Percentiles rank a stretch among this genome's conserved stretches.
Conservation (phyloP, 306 rosid genomes). For the Pyrus betulifolia region DNA sequence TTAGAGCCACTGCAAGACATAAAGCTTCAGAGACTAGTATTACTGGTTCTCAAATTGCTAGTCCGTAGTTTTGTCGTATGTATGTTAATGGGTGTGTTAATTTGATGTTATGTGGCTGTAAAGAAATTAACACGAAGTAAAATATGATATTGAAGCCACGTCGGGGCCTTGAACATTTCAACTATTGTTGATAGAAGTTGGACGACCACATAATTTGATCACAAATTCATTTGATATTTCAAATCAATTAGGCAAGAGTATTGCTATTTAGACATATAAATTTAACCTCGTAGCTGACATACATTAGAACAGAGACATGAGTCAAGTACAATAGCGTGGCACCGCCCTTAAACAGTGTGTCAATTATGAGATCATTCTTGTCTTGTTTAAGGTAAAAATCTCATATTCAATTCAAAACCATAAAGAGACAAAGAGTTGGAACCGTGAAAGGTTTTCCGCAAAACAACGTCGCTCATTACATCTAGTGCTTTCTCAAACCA, state of each 20-base stretch:
- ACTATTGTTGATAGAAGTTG: background rate
- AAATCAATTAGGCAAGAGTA: background rate
- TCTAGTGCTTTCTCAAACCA: too few species aligned
- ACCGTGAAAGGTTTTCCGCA: too few species aligned
- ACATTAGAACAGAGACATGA: too few species aligned
- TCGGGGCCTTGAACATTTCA: background rate
- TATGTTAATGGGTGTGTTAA: background rate
- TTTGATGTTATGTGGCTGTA: slow-evolving; percentile 1
- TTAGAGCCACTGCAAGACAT: slow-evolving; percentile 58
- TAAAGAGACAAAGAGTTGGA: background rate
- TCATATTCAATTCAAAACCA: too few species aligned
- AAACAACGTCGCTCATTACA: background rate
- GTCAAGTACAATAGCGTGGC: too few species aligned
- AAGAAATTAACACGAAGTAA: background rate
- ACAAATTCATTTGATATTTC: background rate
- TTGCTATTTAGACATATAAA: too few species aligned
- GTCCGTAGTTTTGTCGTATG: background rate
- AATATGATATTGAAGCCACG: background rate
- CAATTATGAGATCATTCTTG: too few species aligned
- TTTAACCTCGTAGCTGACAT: too few species aligned
- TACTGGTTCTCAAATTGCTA: background rate
- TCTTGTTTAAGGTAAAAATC: too few species aligned
- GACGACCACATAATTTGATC: background rate
- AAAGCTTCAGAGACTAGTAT: slow-evolving; percentile 12
- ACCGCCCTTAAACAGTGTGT: too few species aligned